Evolutionary conservation across 2,329 filamentous ascomycete genomes (phyloP).

Genomic region (Microsporum audouinii): DNA sequence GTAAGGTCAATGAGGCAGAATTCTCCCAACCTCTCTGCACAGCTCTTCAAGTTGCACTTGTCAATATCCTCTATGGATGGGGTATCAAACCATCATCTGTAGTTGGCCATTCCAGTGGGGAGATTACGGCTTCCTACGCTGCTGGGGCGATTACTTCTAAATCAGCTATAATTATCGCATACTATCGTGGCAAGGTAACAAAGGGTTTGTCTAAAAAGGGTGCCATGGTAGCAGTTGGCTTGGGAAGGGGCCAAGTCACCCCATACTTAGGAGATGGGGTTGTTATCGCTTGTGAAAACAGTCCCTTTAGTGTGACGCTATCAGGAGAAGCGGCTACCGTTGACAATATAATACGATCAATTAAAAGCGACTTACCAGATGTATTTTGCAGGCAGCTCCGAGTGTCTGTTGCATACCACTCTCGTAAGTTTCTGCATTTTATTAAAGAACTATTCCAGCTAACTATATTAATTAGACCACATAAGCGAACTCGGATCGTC

Average conservation of each 20-base stretch:
- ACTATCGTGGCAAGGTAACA: slow-evolving; percentile 15
- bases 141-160: slow-evolving; percentile 11
- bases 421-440: slow-evolving; percentile 12
- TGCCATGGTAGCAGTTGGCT: not conserved
- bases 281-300: not conserved
- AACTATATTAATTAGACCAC: slow-evolving; percentile 7
- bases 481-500: slow-evolving; percentile 13
- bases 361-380: slow-evolving; percentile 14
- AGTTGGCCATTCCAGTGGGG: slow-evolving; percentile 21
- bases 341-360: slow-evolving; percentile 17
- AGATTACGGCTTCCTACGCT: slow-evolving; percentile 20
- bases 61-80: slow-evolving; percentile 16
- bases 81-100: slow-evolving; percentile 13
- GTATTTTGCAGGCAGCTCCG: slow-evolving; percentile 17
- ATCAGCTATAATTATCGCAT: slow-evolving; percentile 17
- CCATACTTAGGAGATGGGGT: not conserved
- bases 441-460: not conserved
- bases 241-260: not conserved
- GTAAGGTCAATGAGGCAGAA: not conserved
- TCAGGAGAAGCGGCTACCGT: slow-evolving; percentile 31
- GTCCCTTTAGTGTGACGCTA: slow-evolving; percentile 9
- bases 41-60: slow-evolving; percentile 18
- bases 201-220: not conserved
- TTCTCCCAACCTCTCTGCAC: slow-evolving; percentile 17
- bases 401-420: slow-evolving; percentile 20